Evolutionary conservation across 129 eudicot genomes (phyloP).

Genomic region (Lactuca saligna): DNA sequence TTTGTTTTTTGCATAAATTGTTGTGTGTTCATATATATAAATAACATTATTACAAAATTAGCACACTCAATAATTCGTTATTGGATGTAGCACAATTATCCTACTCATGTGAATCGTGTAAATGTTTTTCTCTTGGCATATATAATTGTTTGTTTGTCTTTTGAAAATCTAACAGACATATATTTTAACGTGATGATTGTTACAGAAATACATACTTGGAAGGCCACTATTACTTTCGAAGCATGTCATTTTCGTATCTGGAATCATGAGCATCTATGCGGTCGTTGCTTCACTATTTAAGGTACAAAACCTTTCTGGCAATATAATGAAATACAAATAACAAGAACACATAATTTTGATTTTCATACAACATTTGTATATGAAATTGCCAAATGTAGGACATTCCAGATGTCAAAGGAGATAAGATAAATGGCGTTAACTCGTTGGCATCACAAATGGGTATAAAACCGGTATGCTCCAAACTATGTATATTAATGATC

Average conservation of each 20-base stretch:
- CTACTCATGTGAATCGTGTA: no score
- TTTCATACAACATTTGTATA: neutral
- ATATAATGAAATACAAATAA: neutral
- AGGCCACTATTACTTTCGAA: slow-evolving; percentile 25
- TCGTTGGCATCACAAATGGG: slow-evolving; percentile 32
- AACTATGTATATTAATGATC: neutral
- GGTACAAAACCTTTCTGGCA: neutral
- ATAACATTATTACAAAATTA: no score
- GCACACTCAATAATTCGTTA: no score
- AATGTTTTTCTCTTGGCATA: no score
- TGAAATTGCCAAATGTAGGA: slow-evolving; percentile 15
- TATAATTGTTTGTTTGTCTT: no score
- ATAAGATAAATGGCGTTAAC: slow-evolving; percentile 31
- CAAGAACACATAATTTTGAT: no score
- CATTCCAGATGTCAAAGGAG: slow-evolving; percentile 39
- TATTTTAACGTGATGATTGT: slow-evolving; percentile 1
- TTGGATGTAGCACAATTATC: no score
- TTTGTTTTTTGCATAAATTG: no score
- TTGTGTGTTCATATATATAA: no score
- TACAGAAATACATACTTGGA: slow-evolving; percentile 15
- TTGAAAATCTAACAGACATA: no score
- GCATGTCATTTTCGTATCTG: slow-evolving; percentile 32
- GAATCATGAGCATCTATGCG: slow-evolving; percentile 34
- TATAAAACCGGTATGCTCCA: slow-evolving; percentile 19
- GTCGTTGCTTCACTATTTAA: slow-evolving; percentile 32